Base-by-base conservation (phyloP, 805 yeast genomes). In the Hanseniaspora mollemarum region DNA sequence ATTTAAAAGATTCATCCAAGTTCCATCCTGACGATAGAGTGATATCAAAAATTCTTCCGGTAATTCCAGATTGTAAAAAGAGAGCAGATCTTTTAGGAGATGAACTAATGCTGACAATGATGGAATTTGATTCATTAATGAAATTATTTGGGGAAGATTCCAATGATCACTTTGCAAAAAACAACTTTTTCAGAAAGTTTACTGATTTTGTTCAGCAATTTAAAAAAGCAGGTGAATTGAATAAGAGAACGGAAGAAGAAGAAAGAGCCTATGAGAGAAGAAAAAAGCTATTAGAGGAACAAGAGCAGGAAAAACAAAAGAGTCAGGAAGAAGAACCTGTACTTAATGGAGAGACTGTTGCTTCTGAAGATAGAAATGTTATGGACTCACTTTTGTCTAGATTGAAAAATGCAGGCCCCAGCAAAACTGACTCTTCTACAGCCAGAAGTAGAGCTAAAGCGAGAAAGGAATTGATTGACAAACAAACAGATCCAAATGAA, bases 101-200 rank as follows among this genome's bases (percentile, higher is more conserved):
- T 49, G 88, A 83, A 56, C 70, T 81, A 26, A 73, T 72, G 51
- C 67, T 77, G 22, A 78, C 90, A 0, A 66, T 80, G 51, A 69
- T 74, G 40, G 86, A 82, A 54, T 84, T 83, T 60, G 77, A 77
- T 49, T 71, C 74, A 31, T 69, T 87, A 55, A 82, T 92, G 94
- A 73, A 73, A 55, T 79, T 76, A 58, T 92, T 85, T 62, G 97
- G 96, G n/a, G 98, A 92, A 65, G 94, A 86, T 62, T 73, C 83
- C 1, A 66, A 63, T 8, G 96, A 90, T 63, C 69, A 75, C 35
- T 70, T 72, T 56, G 76, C 88, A 16, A 75, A 81, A 49, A 75
- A 77, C 54, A 67, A 79, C 0, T 90, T 92, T 59, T 86, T 90
- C 61, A 72, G 70, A 54, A 85, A 86, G 62, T 83, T 92, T 65